These are phyloP conservation scores for Phytopythium montanum DNA, from an alignment of 352 stramenopile genomes.

Conservation along the genomic window DNA sequence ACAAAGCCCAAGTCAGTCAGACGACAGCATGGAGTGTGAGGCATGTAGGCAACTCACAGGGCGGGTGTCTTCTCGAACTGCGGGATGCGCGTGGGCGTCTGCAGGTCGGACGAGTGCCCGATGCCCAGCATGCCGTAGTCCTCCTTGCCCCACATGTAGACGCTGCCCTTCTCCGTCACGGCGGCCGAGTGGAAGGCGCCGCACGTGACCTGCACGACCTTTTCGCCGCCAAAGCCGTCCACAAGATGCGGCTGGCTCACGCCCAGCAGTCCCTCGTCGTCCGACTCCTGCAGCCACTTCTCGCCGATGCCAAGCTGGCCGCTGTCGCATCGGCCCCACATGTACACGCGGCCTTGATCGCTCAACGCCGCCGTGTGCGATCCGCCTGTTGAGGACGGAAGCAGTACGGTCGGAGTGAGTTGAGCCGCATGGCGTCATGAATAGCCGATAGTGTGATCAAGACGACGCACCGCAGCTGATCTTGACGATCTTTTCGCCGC, in stretches of 20 bases:
- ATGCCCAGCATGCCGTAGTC: constrained; percentile 87
- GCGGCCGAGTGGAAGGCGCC: constrained; percentile 81
- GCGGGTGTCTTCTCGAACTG: constrained; percentile 70
- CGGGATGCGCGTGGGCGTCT: constrained; percentile 49
- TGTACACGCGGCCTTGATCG: constrained; percentile 66
- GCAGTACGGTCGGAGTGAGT: background rate
- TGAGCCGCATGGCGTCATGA: no score
- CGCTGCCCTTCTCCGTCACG: constrained; percentile 55
- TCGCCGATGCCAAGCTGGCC: constrained; percentile 70
- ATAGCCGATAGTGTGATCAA: no score
- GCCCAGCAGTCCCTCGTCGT: constrained; percentile 53
- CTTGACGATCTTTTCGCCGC: constrained; percentile 60
- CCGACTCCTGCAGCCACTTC: constrained; percentile 56
- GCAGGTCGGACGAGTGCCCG: constrained; percentile 68
- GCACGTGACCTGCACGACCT: constrained; percentile 76
- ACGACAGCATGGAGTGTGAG: no score
- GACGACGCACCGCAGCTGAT: constrained; percentile 54
- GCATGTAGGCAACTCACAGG: constrained; percentile 35
- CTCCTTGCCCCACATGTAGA: constrained; percentile 86
- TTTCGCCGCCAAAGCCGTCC: constrained; percentile 64
- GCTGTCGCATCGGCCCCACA: constrained; percentile 76
- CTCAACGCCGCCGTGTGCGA: constrained; percentile 74
- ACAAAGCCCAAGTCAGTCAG: background rate
- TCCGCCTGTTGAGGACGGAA: constrained; percentile 25
- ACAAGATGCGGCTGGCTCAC: constrained; percentile 55